Evolutionary conservation across 495 filamentous ascomycete genomes (phyloP), one percentile per base, ranked within the genome.

Genomic region (Geopyxis carbonaria): DNA sequence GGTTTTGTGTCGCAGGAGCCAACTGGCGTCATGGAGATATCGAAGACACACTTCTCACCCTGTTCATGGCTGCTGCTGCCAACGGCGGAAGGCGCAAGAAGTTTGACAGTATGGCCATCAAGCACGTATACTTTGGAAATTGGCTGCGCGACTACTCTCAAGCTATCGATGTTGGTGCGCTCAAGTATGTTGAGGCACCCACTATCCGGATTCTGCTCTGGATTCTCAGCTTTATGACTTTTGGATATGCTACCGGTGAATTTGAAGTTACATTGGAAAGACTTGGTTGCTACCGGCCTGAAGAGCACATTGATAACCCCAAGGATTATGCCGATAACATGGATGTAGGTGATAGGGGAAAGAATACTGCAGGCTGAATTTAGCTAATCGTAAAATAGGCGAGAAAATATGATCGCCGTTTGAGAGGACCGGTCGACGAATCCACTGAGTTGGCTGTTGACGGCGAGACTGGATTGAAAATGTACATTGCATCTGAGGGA

Each of bases 21-120:
- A 91, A 91, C 57, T 93, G 81, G 80, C 82, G 85, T 32, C 85
- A 93, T 74, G 85, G 85, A 43, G 87, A 95, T 59, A 89, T 93
- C 53, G 85, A 93, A 68, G 85, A 93, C 65, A 72, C 77, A 22
- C 68, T 93, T 14, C 70, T 92, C 41, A 70, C 63, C 32, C 61
- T 93, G 20, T 54, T 76, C 39, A 76, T 89, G 67, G 75, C 82
- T n/a, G 67, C 69, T 35, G 72, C 70, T 39, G 73, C 76, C 27
- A 79, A 81, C 43, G 79, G 79, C 47, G 38, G 38, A 4, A 13
- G 23, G 9, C 25, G 28, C 3, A 78, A 80, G 64, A 87, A 82
- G 47, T 93, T 93, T 56, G 68, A 70, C 61, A 86, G 85, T 61
- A 68, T 92, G 48, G 80, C 78, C 59, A 78, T 92, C 43, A 80